Base-by-base conservation (phyloP, 2,329 filamentous ascomycete genomes). In the Zarea fungicola region DNA sequence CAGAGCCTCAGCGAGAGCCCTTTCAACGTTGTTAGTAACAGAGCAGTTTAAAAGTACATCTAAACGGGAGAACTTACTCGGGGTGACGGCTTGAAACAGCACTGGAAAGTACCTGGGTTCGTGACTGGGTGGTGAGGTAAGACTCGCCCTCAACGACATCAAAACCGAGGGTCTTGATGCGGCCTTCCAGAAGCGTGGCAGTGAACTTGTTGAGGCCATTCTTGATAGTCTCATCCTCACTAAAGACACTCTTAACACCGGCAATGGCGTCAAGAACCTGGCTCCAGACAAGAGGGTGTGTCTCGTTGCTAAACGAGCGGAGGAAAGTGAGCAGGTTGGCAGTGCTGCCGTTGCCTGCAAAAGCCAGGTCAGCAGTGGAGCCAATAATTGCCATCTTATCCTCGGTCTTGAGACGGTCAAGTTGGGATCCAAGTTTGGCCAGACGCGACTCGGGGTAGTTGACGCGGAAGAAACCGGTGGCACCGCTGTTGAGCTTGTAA, bases 301-400 rank as follows among this genome's bases (percentile, higher is more conserved):
- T 78, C 69, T 99, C 93, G 44, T 78, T 73, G 52, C 82, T 77
- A 67, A 97, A 91, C n/a, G 87, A 86, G 65, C 95, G 81, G 10
- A 96, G 71, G 59, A 99, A 87, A 11, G 87, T 83, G 25, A 99
- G 73, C 11, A 99, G 76, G 8, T 87, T 87, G 21, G 89, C 75
- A 0, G 91, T 96, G 4, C 82, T 88, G 42, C 86, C 85, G 62
- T 93, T 82, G 19, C 93, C 93, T 50, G 93, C 87, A 52, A 95
- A 83, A 31, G 93, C 90, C 55, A 97, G 79, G 43, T 93, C 90
- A 40, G 87, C 87, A 18, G 92, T 89, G 60, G 96, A 95, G 52
- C 89, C 90, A 51, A 96, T 81, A 45, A 96, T 81, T 34, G 89
- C 89, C 59, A 97, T 96, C 73, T 93, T 95, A 71, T 99, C 93